Conservation (phyloP, 148 eudicot species). For the Spergularia bocconei region DNA sequence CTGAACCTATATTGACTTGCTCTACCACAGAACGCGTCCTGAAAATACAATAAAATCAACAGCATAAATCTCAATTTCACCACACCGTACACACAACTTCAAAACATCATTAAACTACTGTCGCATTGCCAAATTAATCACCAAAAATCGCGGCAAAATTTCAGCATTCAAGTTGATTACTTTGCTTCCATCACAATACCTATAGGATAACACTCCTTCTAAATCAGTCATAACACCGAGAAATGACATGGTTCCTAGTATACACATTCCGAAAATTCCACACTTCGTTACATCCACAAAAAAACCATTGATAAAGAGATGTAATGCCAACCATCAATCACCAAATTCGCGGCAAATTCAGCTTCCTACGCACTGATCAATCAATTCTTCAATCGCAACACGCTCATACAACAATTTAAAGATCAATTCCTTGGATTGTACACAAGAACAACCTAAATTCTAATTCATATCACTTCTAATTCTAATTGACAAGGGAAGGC, state of each 20-base stretch:
- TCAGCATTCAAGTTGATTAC: no score
- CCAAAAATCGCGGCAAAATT: not conserved
- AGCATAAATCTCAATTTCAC: constrained; percentile 1
- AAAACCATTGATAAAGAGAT: no score
- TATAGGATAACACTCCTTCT: no score
- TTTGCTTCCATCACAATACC: not conserved
- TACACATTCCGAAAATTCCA: no score
- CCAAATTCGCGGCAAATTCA: not conserved
- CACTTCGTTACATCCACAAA: not conserved
- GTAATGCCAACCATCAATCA: not conserved
- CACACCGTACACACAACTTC: not conserved
- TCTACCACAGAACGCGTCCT: constrained; percentile 83
- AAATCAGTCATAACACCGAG: no score
- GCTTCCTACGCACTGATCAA: not conserved
- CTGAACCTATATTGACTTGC: constrained; percentile 79
- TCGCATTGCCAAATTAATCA: not conserved
- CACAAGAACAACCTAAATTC: no score
- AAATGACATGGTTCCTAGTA: no score
- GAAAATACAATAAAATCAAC: constrained; percentile 24
- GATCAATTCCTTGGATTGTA: no score
- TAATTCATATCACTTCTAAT: no score
- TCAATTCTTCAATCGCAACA: not conserved
- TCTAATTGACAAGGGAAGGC: no score
- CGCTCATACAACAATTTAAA: not conserved
- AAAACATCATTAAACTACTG: not conserved